Conservation (phyloP, 176 grass and related monocot species). For the Cenchrus americanus region DNA sequence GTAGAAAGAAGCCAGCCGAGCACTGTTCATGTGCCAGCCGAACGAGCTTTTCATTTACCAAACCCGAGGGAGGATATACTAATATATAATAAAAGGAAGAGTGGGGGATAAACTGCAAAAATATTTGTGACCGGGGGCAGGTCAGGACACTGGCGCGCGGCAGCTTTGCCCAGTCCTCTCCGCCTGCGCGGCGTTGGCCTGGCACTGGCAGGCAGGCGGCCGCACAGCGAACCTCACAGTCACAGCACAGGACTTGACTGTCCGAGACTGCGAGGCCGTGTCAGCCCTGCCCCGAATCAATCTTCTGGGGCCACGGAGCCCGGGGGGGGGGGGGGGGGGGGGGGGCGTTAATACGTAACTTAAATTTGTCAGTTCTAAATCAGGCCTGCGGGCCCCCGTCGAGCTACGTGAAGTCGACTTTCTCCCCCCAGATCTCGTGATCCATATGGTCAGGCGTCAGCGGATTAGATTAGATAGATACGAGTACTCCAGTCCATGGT, state of each 20-base stretch:
- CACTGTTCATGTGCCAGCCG: too few relatives aligned
- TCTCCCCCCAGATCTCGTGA: conserved; percentile 24
- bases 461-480: background rate
- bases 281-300: background rate
- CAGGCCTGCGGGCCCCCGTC: conserved; percentile 2
- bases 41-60: too few relatives aligned
- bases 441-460: background rate
- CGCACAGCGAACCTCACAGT: background rate
- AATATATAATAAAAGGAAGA: background rate
- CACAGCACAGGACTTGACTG: background rate
- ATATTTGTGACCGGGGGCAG: conserved; percentile 1
- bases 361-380: conserved; percentile 52
- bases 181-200: background rate
- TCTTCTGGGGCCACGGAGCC: background rate
- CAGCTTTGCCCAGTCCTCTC: conserved; percentile 43
- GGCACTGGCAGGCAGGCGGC: background rate
- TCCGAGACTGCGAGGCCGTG: background rate
- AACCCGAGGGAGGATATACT: too few relatives aligned
- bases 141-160: background rate
- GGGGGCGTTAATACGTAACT: conserved; percentile 36
- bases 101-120: background rate
- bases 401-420: background rate
- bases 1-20: too few relatives aligned
- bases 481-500: background rate
- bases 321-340: too few relatives aligned